Evolutionary conservation across 768 basidiomycete species (phyloP).

Genomic region (Leccinum arenicola): DNA sequence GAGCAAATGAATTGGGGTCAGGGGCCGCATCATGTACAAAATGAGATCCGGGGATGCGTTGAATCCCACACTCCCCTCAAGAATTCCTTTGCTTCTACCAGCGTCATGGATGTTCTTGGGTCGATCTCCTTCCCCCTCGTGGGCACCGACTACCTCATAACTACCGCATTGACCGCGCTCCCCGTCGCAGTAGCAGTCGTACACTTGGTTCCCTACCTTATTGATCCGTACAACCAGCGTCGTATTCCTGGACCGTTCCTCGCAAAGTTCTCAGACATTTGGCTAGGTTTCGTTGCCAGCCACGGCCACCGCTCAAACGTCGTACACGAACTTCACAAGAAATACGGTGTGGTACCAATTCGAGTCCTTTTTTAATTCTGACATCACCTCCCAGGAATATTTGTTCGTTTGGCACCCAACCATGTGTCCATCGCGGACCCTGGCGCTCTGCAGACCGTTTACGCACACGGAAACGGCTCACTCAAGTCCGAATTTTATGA

Average conservation of each 20-base stretch:
- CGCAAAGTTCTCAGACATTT: constrained; percentile 69
- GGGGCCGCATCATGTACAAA: neutral
- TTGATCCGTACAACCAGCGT: constrained; percentile 59
- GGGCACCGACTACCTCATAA: neutral
- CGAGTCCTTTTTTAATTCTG: neutral
- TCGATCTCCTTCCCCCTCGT: constrained; percentile 8
- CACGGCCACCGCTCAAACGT: constrained; percentile 73
- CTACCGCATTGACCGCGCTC: constrained; percentile 10
- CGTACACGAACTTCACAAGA: constrained; percentile 70
- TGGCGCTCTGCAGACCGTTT: constrained; percentile 69
- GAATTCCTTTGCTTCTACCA: constrained; percentile 3
- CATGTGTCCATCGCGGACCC: constrained; percentile 78
- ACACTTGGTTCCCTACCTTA: constrained; percentile 48
- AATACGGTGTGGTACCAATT: constrained; percentile 53
- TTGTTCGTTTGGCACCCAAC: constrained; percentile 73
- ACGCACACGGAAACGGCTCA: constrained; percentile 83
- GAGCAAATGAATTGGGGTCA: neutral
- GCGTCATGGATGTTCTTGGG: constrained; percentile 16
- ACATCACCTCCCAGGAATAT: constrained; percentile 42
- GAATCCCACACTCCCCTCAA: neutral
- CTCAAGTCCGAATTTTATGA: constrained; percentile 79
- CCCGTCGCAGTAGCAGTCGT: constrained; percentile 19
- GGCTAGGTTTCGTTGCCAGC: constrained; percentile 65
- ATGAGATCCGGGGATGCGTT: neutral
- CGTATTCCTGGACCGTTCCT: constrained; percentile 64